phyloP scores from a whole-genome alignment of 768 basidiomycete genomes.

The Butyriboletus loyo region DNA sequence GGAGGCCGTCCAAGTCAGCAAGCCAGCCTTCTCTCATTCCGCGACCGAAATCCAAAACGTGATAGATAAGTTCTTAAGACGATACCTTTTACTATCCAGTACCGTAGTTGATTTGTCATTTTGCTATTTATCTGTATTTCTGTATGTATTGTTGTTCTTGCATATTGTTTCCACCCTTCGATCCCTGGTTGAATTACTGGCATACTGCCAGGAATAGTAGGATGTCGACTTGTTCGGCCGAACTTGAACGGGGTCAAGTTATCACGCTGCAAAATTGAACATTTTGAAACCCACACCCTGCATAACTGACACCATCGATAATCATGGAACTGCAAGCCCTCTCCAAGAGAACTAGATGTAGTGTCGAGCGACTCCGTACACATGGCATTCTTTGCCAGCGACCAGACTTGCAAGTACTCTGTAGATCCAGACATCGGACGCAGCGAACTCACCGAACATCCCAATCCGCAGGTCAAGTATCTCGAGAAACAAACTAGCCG shows the following conservation, averaged over 20 bases:
- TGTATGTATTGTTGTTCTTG: slow-evolving; percentile 11
- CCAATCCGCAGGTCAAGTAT: slow-evolving; percentile 30
- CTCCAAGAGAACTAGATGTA: slow-evolving; percentile 20
- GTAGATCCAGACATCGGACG: neutral
- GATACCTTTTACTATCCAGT: slow-evolving; percentile 6
- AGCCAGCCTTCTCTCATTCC: slow-evolving; percentile 25
- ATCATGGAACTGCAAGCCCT: slow-evolving; percentile 11
- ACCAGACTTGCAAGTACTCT: slow-evolving; percentile 52
- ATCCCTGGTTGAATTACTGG: neutral
- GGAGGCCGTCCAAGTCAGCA: slow-evolving; percentile 6
- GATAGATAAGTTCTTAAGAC: slow-evolving; percentile 1
- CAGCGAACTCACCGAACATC: neutral
- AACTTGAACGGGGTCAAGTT: neutral
- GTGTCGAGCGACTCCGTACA: slow-evolving; percentile 41
- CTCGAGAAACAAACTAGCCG: slow-evolving; percentile 51
- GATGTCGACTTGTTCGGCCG: neutral
- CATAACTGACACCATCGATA: neutral
- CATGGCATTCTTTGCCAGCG: slow-evolving; percentile 27
- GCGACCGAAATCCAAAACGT: slow-evolving; percentile 18
- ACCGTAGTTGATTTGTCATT: neutral
- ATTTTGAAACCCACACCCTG: neutral
- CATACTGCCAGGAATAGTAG: too few species aligned
- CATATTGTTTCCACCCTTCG: neutral
- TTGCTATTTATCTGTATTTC: slow-evolving; percentile 27
- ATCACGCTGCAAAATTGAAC: neutral